phyloP scores from a whole-genome alignment of 495 filamentous ascomycete species.

The Sordaria brevicollis region DNA sequence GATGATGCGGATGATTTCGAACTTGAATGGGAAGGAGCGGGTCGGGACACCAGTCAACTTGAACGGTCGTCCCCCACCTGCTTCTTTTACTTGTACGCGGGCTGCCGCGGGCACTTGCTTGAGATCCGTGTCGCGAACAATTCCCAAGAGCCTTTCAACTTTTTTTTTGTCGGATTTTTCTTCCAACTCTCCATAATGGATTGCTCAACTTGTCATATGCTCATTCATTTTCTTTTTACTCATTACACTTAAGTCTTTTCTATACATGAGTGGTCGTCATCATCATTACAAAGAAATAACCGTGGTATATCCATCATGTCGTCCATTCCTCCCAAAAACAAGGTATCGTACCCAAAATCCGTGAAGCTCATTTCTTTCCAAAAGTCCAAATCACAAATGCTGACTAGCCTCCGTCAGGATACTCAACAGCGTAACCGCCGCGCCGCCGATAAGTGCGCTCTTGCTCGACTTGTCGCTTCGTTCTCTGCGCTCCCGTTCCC shows the following conservation, averaged over 20 bases:
- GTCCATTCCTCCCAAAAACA: not conserved
- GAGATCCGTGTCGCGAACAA: too few species aligned
- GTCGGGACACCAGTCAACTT: too few species aligned
- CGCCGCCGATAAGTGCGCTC: conserved; percentile 37
- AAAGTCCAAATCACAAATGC: conserved; percentile 8
- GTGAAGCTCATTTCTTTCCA: not conserved
- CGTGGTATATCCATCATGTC: not conserved
- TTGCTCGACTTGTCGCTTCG: conserved; percentile 15
- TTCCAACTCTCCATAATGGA: too few species aligned
- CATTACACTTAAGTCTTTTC: too few species aligned
- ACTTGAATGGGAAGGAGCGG: too few species aligned
- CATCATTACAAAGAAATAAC: not conserved
- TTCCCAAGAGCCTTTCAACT: too few species aligned
- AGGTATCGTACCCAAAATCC: not conserved
- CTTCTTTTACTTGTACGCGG: too few species aligned
- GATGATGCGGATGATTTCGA: too few species aligned
- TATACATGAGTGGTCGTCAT: not conserved
- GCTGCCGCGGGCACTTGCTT: too few species aligned
- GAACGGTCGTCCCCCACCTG: too few species aligned
- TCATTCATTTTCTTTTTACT: not conserved
- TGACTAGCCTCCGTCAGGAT: conserved; percentile 40
- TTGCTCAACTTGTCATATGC: too few species aligned
- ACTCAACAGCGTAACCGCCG: conserved; percentile 39
- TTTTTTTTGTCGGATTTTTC: too few species aligned
- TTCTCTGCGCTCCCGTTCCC: conserved; percentile 14